phyloP scores from a whole-genome alignment of 2,329 filamentous ascomycete genomes.

The Cryphonectria naterciae region DNA sequence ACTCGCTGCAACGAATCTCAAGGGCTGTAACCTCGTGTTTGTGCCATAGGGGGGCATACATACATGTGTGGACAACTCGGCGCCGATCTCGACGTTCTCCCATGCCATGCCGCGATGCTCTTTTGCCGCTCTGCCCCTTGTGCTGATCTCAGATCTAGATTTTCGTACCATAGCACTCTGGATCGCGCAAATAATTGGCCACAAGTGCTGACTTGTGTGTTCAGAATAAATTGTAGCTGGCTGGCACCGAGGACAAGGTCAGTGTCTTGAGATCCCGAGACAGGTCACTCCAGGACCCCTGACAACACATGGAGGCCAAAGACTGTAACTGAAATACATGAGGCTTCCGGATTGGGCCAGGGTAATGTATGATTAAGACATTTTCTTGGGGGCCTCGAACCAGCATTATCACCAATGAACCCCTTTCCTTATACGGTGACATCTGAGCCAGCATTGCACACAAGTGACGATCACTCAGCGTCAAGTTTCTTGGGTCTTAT shows the following conservation, averaged over 20 bases:
- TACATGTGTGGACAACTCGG: neutral
- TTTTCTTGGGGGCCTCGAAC: neutral
- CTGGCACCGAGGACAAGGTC: neutral
- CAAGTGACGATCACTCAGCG: neutral
- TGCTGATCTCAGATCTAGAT: slow-evolving; percentile 1
- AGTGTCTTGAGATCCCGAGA: neutral
- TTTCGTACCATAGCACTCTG: neutral
- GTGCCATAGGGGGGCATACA: neutral
- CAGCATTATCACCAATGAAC: neutral
- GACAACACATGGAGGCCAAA: neutral
- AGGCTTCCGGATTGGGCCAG: neutral
- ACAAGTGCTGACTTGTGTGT: neutral
- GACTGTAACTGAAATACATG: neutral
- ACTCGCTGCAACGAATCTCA: neutral
- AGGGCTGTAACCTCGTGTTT: neutral
- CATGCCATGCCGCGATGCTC: neutral
- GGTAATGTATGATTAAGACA: neutral
- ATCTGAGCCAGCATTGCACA: slow-evolving; percentile 11
- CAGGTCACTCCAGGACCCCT: neutral
- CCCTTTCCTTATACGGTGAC: slow-evolving; percentile 6
- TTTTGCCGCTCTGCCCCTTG: neutral
- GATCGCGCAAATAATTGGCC: neutral
- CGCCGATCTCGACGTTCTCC: neutral
- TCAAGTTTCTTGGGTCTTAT: neutral
- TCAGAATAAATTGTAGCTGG: neutral